Percentiles rank a stretch among this genome's conserved stretches.
Conservation (phyloP, 768 basidiomycete species). For the Boletus reticulatus region DNA sequence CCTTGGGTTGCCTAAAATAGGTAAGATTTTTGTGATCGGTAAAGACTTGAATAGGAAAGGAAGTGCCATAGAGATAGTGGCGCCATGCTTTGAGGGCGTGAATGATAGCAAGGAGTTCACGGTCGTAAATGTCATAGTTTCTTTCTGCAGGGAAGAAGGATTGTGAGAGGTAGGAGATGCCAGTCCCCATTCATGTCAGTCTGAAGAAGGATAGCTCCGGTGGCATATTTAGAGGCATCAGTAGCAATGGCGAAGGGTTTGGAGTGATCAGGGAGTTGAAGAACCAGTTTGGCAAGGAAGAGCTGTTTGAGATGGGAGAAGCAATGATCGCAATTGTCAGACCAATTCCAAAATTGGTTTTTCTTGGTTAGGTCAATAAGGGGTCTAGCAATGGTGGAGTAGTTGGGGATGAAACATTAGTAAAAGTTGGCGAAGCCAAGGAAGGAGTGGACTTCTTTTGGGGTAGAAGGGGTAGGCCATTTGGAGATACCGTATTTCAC, state of each 20-base stretch:
- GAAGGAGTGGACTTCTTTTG: no score
- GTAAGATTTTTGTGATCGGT: no score
- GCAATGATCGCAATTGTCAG: background rate
- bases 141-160: constrained; percentile 26
- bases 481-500: background rate
- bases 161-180: background rate
- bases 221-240: background rate
- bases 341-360: background rate
- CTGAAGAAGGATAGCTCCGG: background rate
- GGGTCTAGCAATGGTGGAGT: background rate
- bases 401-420: background rate
- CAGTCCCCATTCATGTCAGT: background rate
- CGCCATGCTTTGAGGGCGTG: background rate
- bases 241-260: background rate
- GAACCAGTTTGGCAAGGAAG: background rate
- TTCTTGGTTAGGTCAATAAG: background rate
- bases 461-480: background rate
- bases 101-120: constrained; percentile 1
- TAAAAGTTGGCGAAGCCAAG: no score
- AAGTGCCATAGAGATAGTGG: no score
- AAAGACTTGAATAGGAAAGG: no score
- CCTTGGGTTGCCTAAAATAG: background rate
- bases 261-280: background rate
- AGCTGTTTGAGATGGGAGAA: background rate
- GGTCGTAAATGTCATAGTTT: constrained; percentile 49